These are phyloP conservation scores for Prunus campanulata DNA, from an alignment of 306 rosid genomes.

Conservation along the genomic window DNA sequence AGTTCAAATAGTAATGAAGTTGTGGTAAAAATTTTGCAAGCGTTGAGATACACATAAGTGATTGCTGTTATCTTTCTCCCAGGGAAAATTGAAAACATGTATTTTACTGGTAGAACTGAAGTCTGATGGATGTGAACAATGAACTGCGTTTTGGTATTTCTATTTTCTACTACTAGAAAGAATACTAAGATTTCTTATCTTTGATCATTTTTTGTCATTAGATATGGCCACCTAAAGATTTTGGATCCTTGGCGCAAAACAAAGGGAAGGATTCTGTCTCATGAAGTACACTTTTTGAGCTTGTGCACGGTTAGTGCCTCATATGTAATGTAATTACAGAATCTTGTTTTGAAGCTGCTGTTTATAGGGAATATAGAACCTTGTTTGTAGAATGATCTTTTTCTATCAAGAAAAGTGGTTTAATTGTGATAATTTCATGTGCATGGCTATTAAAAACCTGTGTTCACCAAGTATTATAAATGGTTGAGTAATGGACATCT, in stretches of 20 bases:
- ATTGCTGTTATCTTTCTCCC: background rate
- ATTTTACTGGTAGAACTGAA: no score
- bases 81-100: background rate
- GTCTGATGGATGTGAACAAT: background rate
- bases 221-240: slow-evolving; percentile 57
- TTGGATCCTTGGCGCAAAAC: slow-evolving; percentile 55
- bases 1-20: background rate
- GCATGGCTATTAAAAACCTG: background rate
- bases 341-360: background rate
- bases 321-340: background rate
- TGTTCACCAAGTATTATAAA: background rate
- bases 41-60: background rate
- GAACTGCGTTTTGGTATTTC: background rate
- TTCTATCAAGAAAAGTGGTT: background rate
- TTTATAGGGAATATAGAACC: background rate
- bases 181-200: background rate
- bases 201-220: slow-evolving; percentile 20
- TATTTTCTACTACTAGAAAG: background rate
- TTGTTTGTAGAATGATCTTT: background rate
- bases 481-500: background rate
- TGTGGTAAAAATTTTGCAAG: background rate
- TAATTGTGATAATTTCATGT: background rate
- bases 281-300: slow-evolving; percentile 27
- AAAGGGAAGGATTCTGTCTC: background rate
- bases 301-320: background rate